Evolutionary conservation across 208 protist species (phyloP), one percentile per base, ranked within the genome.

Genomic region (Leishmania lainsoni): DNA sequence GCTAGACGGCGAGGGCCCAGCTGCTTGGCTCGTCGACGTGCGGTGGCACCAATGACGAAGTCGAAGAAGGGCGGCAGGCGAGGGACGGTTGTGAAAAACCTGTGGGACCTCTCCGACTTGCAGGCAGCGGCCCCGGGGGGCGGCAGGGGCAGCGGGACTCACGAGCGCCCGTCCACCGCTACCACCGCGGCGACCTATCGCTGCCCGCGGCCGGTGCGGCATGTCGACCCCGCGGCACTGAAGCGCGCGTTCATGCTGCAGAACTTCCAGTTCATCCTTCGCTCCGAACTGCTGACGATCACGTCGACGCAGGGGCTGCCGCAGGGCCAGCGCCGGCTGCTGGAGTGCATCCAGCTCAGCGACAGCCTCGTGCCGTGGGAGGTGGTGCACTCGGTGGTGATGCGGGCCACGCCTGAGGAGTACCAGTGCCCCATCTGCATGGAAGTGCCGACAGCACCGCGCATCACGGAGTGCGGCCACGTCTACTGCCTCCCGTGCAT

Each of bases 221-320:
- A 69, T 76, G 78, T 93, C 42, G 90, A 95, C 79, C 42, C 92
- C 9, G 76, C 63, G 17, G 82, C 83, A 26, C 85, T 96, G 48
- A 90, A 87, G 72, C 92, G 90, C 3, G 90, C 89, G n/a, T 97
- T 89, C 76, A 94, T 96, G 90, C 86, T 97, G 69, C 92, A 95
- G 70, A 92, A 97, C 79, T 96, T 96, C 83, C 94, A 97, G 87
- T 95, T 96, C 84, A 86, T 97, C n/a, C 81, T 97, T 9, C 88
- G 91, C 49, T 54, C 65, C n/a, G 94, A 97, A n/a, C 77, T 93
- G 59, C 76, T 92, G 45, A 84, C 74, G 42, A 75, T 90, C 66
- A 85, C 32, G 6, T 58, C 83, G 3, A 48, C 76, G 52, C 85
- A 86, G 69, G 81, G 81, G 45, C 86, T 95, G 49, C 86, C 91